A percentile compares a stretch with the other conserved stretches of the same genome.
Evolutionary conservation across 2,329 filamentous ascomycete genomes (phyloP).

Genomic region (Aspergillus novoparasiticus): DNA sequence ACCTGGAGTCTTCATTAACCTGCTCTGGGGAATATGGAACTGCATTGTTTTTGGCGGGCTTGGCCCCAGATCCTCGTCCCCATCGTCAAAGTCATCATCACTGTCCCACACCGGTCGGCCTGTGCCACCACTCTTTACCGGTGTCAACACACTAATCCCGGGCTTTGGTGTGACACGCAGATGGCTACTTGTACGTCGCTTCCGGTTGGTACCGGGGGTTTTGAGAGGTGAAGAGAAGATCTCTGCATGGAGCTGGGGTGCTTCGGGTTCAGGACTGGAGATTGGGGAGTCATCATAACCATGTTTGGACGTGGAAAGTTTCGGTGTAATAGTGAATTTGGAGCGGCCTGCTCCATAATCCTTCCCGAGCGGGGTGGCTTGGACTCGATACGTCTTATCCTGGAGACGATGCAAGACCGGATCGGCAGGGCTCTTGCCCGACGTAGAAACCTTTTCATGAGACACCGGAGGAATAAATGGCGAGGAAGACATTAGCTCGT

Average conservation of each 20-base stretch:
- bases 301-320: constrained; percentile 30
- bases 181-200: constrained; percentile 42
- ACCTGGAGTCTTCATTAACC: constrained; percentile 53
- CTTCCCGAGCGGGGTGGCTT: constrained; percentile 80
- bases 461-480: constrained; percentile 57
- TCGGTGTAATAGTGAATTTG: constrained; percentile 38
- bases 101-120: constrained; percentile 67
- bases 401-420: constrained; percentile 87
- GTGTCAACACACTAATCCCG: constrained; percentile 84
- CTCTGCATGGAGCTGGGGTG: constrained; percentile 80
- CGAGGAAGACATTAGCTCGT: constrained; percentile 60
- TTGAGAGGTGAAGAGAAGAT: constrained; percentile 78
- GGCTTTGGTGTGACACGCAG: constrained; percentile 63
- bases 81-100: constrained; percentile 64
- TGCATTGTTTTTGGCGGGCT: constrained; percentile 80
- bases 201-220: constrained; percentile 46
- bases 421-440: constrained; percentile 54
- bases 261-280: constrained; percentile 76
- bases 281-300: constrained; percentile 55
- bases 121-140: constrained; percentile 48
- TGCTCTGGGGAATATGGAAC: constrained; percentile 54
- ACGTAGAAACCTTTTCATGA: constrained; percentile 44
- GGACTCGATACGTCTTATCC: constrained; percentile 92
- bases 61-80: constrained; percentile 66
- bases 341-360: constrained; percentile 34